phyloP scores from a whole-genome alignment of 345 rosid species.

The Heritiera fomes region DNA sequence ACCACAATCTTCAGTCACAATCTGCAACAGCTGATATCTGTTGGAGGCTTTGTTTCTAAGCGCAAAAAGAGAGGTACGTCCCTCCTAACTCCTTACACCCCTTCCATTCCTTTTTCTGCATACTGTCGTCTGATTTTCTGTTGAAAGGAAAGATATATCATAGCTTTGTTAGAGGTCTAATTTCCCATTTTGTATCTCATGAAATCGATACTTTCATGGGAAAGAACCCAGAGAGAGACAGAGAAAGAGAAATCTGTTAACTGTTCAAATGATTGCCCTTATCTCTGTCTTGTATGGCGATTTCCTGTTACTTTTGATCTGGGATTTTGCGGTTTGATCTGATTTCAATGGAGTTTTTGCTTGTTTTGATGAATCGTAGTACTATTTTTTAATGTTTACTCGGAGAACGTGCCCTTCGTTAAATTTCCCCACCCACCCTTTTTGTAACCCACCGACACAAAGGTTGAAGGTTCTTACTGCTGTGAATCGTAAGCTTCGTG shows the following conservation, averaged over 20 bases:
- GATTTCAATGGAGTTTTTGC: background rate
- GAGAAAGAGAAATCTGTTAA: background rate
- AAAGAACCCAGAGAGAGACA: background rate
- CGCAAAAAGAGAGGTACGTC: background rate
- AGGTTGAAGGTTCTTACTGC: background rate
- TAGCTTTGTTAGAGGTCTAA: background rate
- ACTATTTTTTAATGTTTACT: background rate
- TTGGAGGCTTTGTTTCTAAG: background rate
- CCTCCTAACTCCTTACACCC: background rate
- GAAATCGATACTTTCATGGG: background rate
- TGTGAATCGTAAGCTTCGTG: background rate
- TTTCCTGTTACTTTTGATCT: background rate
- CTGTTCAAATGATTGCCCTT: background rate
- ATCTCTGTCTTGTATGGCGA: background rate
- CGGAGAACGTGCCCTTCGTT: background rate
- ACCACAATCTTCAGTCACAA: background rate
- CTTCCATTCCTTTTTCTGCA: background rate
- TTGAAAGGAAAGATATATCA: background rate
- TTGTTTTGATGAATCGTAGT: background rate
- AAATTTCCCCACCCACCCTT: background rate
- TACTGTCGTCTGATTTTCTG: background rate
- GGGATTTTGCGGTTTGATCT: background rate
- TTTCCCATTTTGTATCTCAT: background rate
- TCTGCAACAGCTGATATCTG: background rate
- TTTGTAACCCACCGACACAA: background rate